Evolutionary conservation across 139 green algal species (phyloP).

Genomic region (Zygnema circumcarinatum): DNA sequence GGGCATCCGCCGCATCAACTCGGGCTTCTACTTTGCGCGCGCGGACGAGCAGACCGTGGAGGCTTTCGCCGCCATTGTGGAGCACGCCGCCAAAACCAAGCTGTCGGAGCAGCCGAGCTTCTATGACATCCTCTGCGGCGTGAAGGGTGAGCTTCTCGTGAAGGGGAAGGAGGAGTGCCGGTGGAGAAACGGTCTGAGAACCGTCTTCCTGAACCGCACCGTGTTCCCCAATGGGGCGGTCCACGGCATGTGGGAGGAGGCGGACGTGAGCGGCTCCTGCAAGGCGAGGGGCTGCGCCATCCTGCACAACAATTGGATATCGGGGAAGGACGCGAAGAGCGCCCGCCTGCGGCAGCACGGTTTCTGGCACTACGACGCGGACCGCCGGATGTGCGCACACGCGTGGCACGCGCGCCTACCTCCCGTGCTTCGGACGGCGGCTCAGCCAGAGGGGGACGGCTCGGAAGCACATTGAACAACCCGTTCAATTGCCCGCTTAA

Average conservation of each 20-base stretch:
- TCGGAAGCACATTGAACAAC: no score
- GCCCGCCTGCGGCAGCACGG: constrained; percentile 18
- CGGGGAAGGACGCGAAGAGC: constrained; percentile 38
- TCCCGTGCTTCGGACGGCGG: background rate
- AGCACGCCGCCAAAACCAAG: constrained; percentile 44
- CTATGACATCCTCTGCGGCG: constrained; percentile 47
- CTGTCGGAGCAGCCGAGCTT: constrained; percentile 55
- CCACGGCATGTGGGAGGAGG: constrained; percentile 35
- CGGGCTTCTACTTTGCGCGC: constrained; percentile 48
- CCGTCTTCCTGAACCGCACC: constrained; percentile 39
- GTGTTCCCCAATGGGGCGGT: constrained; percentile 48
- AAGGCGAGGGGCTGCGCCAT: constrained; percentile 41
- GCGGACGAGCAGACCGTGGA: constrained; percentile 27
- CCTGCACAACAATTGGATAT: constrained; percentile 59
- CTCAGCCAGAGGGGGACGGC: no score
- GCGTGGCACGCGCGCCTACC: background rate
- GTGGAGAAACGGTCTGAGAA: constrained; percentile 41
- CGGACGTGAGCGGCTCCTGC: constrained; percentile 25
- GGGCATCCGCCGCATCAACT: constrained; percentile 51
- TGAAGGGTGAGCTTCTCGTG: constrained; percentile 44
- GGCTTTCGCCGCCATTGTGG: constrained; percentile 36
- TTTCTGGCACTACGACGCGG: constrained; percentile 28
- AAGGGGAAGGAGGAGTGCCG: constrained; percentile 33
- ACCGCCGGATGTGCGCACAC: background rate
- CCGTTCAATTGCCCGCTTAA: no score